A percentile compares a stretch with the other conserved stretches of the same genome.
phyloP scores from a whole-genome alignment of 1,284 basidiomycete species.

The Caloboletus firmus region DNA sequence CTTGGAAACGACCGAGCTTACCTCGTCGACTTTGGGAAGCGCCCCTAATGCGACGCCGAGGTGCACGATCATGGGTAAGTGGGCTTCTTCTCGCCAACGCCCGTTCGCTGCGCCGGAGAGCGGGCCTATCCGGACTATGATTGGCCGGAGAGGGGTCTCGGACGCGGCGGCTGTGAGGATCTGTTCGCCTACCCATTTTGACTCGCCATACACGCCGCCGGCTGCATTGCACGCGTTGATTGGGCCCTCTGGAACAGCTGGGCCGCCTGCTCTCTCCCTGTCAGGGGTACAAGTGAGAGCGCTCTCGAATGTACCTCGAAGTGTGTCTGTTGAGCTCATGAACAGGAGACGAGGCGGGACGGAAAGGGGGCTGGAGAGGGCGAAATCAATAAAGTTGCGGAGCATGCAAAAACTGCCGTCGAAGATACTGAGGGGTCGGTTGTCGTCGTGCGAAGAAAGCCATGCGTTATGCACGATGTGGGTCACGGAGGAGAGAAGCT shows the following conservation, averaged over 20 bases:
- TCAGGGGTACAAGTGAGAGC: not conserved
- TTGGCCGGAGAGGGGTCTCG: slow-evolving; percentile 26
- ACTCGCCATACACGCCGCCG: slow-evolving; percentile 41
- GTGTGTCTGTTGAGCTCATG: slow-evolving; percentile 34
- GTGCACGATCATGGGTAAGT: slow-evolving; percentile 34
- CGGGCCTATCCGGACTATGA: slow-evolving; percentile 42
- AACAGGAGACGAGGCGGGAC: slow-evolving; percentile 36
- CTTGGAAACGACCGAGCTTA: not conserved
- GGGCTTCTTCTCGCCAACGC: slow-evolving; percentile 29
- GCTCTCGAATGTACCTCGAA: not conserved
- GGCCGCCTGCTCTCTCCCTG: not conserved
- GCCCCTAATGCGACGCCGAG: slow-evolving; percentile 13
- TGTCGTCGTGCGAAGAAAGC: slow-evolving; percentile 36
- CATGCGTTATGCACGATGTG: slow-evolving; percentile 31
- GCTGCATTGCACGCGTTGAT: slow-evolving; percentile 29
- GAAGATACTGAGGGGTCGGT: slow-evolving; percentile 32
- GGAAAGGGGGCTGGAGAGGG: slow-evolving; percentile 30
- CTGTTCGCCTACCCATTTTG: slow-evolving; percentile 47
- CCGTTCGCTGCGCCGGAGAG: slow-evolving; percentile 35
- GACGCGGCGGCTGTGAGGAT: slow-evolving; percentile 33
- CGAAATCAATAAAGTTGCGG: slow-evolving; percentile 43
- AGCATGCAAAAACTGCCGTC: slow-evolving; percentile 36
- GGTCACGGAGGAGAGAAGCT: slow-evolving; percentile 23
- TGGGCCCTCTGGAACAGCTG: slow-evolving; percentile 1
- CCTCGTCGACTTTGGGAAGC: slow-evolving; percentile 25